Evolutionary conservation across 2,329 filamentous ascomycete species (phyloP).

Genomic region (Alternaria alternata): DNA sequence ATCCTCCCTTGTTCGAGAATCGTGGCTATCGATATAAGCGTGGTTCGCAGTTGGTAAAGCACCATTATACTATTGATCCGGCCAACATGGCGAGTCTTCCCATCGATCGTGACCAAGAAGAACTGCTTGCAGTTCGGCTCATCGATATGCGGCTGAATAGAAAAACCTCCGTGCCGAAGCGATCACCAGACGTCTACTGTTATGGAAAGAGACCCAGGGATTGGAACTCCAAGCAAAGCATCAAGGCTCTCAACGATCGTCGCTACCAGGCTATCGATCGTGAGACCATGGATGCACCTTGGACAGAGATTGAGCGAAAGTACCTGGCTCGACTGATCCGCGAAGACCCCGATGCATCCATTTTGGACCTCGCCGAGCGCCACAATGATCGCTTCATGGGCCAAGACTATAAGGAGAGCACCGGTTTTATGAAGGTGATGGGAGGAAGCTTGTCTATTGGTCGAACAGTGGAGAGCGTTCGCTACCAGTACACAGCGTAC

Average conservation of each 20-base stretch:
- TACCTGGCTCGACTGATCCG: conserved; percentile 25
- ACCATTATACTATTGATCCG: conserved; percentile 16
- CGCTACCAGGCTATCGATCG: conserved; percentile 35
- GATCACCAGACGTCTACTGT: conserved; percentile 20
- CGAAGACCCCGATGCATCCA: conserved; percentile 29
- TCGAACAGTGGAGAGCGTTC: conserved; percentile 39
- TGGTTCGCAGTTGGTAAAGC: conserved; percentile 22
- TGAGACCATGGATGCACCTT: conserved; percentile 24
- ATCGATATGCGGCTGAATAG: conserved; percentile 40
- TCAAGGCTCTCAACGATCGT: conserved; percentile 41
- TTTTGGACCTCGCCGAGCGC: conserved; percentile 35
- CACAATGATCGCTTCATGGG: conserved; percentile 34
- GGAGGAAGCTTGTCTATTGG: conserved; percentile 16
- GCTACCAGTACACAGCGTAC: conserved; percentile 34
- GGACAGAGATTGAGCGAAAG: conserved; percentile 29
- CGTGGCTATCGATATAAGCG: conserved; percentile 31
- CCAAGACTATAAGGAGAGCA: conserved; percentile 16
- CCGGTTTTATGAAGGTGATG: conserved; percentile 13
- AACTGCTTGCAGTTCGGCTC: conserved; percentile 28
- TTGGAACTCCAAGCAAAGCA: conserved; percentile 30
- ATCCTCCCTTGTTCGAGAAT: conserved; percentile 40
- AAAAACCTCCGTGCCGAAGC: conserved; percentile 26
- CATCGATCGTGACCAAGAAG: conserved; percentile 29
- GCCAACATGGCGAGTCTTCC: conserved; percentile 3
- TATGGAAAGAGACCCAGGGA: conserved; percentile 31